Percentiles rank a stretch among this genome's conserved stretches.
These are phyloP conservation scores for Trichosanthes truncata DNA, from an alignment of 306 rosid genomes.

Conservation along the genomic window DNA sequence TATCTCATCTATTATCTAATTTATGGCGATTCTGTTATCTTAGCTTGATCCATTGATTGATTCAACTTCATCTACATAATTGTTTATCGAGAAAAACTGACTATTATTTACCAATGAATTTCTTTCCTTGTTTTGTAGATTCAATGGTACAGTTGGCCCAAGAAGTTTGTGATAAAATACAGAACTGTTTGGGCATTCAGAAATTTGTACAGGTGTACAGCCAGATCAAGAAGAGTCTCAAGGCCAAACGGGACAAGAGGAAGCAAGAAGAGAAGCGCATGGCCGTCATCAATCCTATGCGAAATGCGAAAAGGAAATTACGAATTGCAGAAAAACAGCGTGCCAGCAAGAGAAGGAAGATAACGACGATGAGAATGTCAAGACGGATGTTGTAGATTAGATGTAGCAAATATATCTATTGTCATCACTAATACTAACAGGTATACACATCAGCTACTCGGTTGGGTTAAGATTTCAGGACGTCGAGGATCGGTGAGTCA, in stretches of 20 bases:
- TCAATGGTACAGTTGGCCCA: slow-evolving; percentile 49
- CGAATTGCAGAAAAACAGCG: slow-evolving; percentile 62
- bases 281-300: slow-evolving; percentile 78
- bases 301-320: slow-evolving; percentile 67
- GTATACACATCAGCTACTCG: not conserved
- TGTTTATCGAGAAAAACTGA: not conserved
- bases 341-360: slow-evolving; percentile 71
- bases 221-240: slow-evolving; percentile 50
- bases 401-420: not conserved
- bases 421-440: not conserved
- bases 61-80: not conserved
- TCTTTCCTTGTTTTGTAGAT: slow-evolving; percentile 30
- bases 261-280: slow-evolving; percentile 65
- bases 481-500: not conserved
- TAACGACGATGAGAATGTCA: slow-evolving; percentile 41
- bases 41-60: not conserved
- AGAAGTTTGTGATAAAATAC: slow-evolving; percentile 32
- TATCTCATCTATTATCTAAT: too few relatives aligned
- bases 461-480: not conserved
- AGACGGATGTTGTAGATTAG: slow-evolving; percentile 37
- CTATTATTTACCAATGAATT: not conserved
- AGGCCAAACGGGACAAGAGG: slow-evolving; percentile 64
- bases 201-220: slow-evolving; percentile 40
- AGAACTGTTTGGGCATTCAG: slow-evolving; percentile 43
- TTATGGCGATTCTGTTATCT: not conserved